These are phyloP conservation scores for Trypanosoma rangeli DNA, from an alignment of 208 protist species.

Conservation along the genomic window DNA sequence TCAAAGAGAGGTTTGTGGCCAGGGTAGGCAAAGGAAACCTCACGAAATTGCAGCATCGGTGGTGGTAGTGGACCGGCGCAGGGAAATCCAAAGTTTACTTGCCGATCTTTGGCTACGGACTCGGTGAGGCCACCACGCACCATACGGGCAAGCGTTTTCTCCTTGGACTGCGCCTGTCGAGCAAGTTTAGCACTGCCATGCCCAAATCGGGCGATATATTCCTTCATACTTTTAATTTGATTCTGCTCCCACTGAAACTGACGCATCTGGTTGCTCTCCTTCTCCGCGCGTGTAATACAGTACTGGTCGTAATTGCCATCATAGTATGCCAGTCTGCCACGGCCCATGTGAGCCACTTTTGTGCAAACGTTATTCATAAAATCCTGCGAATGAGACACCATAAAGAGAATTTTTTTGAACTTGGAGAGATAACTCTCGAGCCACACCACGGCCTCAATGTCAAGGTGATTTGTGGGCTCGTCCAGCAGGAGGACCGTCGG, in stretches of 20 bases:
- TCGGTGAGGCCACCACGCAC: conserved; percentile 94
- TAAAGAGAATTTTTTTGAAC: conserved; percentile 94
- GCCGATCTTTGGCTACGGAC: conserved; percentile 73
- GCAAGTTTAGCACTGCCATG: conserved; percentile 95
- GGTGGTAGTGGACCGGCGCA: conserved; percentile 81
- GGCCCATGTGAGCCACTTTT: conserved; percentile 94
- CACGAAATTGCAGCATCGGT: conserved; percentile 94
- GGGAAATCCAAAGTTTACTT: conserved; percentile 86
- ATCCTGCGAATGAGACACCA: conserved; percentile 96
- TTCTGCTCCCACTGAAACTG: conserved; percentile 96
- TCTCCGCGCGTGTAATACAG: conserved; percentile 90
- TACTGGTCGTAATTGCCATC: conserved; percentile 97
- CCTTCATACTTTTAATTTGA: conserved; percentile 97
- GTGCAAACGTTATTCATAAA: conserved; percentile 98
- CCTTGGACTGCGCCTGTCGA: conserved; percentile 93
- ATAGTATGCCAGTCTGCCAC: conserved; percentile 89
- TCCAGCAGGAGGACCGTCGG: conserved; percentile 96
- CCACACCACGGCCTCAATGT: conserved; percentile 96
- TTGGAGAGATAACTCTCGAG: conserved; percentile 95
- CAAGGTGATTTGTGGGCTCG: conserved; percentile 98
- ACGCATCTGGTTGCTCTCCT: conserved; percentile 96
- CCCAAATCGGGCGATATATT: conserved; percentile 96
- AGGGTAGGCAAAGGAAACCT: conserved; percentile 91
- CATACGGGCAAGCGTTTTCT: conserved; percentile 95
- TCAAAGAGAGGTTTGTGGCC: conserved; percentile 88